Evolutionary conservation across 2,329 filamentous ascomycete species (phyloP).

Genomic region (Exophiala lecanii-corni): DNA sequence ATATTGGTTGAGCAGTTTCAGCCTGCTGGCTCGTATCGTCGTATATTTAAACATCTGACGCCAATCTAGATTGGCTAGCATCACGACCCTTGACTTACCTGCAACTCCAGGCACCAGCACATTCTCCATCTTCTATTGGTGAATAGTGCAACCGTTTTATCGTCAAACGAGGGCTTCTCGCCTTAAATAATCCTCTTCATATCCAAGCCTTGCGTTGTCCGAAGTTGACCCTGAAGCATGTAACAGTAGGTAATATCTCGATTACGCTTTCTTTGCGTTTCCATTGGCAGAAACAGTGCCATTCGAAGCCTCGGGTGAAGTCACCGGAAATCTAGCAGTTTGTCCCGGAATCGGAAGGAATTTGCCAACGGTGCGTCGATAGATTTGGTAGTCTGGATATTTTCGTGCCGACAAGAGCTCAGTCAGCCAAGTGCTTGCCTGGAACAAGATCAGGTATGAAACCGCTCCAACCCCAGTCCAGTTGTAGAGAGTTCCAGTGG

Average conservation of each 20-base stretch:
- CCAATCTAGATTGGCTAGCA: too few relatives aligned
- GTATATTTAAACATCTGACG: too few relatives aligned
- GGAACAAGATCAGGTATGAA: conserved; percentile 74
- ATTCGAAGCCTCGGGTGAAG: neutral
- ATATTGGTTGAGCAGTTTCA: too few relatives aligned
- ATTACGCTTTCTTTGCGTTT: conserved; percentile 10
- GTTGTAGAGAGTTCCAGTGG: conserved; percentile 65
- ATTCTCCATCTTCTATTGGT: too few relatives aligned
- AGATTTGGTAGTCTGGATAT: conserved; percentile 81
- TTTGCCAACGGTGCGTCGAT: conserved; percentile 75
- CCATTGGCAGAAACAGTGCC: conserved; percentile 1
- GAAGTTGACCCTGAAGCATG: too few relatives aligned
- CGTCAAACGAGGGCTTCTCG: too few relatives aligned
- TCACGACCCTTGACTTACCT: too few relatives aligned
- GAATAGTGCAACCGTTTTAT: too few relatives aligned
- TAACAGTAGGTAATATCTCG: conserved; percentile 16
- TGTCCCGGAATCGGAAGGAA: conserved; percentile 61
- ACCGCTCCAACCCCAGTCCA: conserved; percentile 72
- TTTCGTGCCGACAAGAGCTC: conserved; percentile 75
- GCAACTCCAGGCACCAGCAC: too few relatives aligned
- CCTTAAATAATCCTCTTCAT: too few relatives aligned
- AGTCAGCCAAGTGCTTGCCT: conserved; percentile 82
- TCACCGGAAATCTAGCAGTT: conserved; percentile 4
- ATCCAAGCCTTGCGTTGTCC: too few relatives aligned
- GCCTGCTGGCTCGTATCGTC: too few relatives aligned